Conservation (phyloP, 106 monocot genomes). For the Amphibolis antarctica region DNA sequence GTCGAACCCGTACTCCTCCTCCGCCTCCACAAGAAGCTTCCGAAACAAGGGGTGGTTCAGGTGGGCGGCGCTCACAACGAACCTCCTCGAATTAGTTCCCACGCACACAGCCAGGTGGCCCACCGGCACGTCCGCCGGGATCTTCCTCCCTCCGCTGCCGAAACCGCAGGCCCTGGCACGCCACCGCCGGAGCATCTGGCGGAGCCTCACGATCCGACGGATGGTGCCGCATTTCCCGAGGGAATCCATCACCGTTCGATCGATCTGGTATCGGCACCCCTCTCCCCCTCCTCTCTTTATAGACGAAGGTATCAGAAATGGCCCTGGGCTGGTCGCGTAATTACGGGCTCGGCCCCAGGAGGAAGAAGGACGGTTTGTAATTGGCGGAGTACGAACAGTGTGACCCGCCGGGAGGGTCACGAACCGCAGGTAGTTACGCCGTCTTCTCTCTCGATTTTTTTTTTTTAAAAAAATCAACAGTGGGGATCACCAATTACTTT, state of each 20-base stretch:
- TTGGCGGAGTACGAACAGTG: not conserved
- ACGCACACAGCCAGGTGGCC: constrained; percentile 23
- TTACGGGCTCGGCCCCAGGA: not conserved
- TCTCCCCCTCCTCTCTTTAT: not conserved
- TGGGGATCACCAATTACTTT: too few species aligned
- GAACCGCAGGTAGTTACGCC: not conserved
- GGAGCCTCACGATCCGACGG: constrained; percentile 16
- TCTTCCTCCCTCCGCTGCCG: not conserved
- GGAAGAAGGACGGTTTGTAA: not conserved
- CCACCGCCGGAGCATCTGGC: constrained; percentile 21
- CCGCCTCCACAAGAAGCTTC: constrained; percentile 15
- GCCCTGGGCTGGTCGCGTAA: not conserved
- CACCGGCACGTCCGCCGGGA: constrained; percentile 21
- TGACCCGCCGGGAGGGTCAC: not conserved
- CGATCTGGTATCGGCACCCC: too few species aligned
- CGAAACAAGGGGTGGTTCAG: constrained; percentile 23
- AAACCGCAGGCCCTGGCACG: constrained; percentile 7
- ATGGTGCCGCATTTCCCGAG: constrained; percentile 14
- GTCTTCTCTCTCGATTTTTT: not conserved
- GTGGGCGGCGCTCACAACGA: constrained; percentile 15
- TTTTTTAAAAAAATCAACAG: too few species aligned
- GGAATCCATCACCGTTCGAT: not conserved
- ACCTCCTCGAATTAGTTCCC: constrained; percentile 11
- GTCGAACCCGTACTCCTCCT: constrained; percentile 25
- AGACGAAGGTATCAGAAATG: not conserved